These are phyloP conservation scores for Pholiota microspora DNA, from an alignment of 768 basidiomycete genomes.

Conservation along the genomic window DNA sequence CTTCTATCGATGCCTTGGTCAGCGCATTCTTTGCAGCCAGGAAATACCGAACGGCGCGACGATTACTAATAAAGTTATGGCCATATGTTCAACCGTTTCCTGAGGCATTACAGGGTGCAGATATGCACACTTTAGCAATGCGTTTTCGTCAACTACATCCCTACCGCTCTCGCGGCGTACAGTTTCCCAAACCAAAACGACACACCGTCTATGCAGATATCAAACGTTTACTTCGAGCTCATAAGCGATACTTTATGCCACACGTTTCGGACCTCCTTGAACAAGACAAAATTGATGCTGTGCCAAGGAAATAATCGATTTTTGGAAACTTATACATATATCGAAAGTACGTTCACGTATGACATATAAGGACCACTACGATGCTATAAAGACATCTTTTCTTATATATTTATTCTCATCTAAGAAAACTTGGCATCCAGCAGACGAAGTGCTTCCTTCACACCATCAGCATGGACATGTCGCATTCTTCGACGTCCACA, in stretches of 20 bases:
- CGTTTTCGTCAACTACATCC: conserved; percentile 45
- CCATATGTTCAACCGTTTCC: conserved; percentile 62
- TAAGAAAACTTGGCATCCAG: conserved; percentile 62
- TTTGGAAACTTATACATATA: not conserved
- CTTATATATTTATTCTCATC: not conserved
- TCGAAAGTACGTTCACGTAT: not conserved
- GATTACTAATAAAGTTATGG: conserved; percentile 63
- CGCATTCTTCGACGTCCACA: conserved; percentile 63
- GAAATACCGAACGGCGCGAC: conserved; percentile 46
- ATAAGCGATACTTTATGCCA: conserved; percentile 13
- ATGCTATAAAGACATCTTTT: not conserved
- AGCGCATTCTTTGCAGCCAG: conserved; percentile 65
- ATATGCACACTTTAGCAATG: conserved; percentile 43
- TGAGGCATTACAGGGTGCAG: conserved; percentile 36
- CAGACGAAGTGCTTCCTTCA: conserved; percentile 71
- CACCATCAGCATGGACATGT: conserved; percentile 71
- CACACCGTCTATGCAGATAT: conserved; percentile 14
- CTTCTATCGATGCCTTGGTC: conserved; percentile 67
- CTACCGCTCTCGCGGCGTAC: conserved; percentile 1
- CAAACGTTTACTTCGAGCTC: conserved; percentile 13
- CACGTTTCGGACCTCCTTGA: not conserved
- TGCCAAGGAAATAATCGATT: not conserved
- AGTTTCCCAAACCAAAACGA: conserved; percentile 8
- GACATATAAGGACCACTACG: conserved; percentile 1
- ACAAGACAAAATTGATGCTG: not conserved